phyloP scores from a whole-genome alignment of 768 basidiomycete species.

The Psilocybe tampanensis region DNA sequence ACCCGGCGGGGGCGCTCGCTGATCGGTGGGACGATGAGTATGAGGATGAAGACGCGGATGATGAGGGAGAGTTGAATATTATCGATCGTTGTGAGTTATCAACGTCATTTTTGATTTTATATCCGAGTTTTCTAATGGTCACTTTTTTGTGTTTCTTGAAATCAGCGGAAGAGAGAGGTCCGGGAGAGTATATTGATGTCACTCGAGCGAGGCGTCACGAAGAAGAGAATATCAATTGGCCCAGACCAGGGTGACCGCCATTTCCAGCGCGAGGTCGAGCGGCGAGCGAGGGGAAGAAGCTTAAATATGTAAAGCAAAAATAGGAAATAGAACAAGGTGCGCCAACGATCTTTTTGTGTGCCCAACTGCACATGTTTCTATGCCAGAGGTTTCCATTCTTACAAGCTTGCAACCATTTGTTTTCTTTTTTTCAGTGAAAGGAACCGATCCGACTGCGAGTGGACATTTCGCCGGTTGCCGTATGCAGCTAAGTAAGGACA shows the following conservation, averaged over 20 bases:
- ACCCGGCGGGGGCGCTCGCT: constrained; percentile 49
- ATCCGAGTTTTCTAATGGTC: background rate
- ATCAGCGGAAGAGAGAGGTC: constrained; percentile 69
- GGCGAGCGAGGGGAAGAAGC: background rate
- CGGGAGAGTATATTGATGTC: constrained; percentile 77
- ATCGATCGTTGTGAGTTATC: constrained; percentile 70
- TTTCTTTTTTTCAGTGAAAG: background rate
- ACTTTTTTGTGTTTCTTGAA: background rate
- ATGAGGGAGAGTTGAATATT: constrained; percentile 55
- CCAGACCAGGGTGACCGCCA: constrained; percentile 54
- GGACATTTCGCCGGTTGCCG: background rate
- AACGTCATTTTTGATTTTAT: background rate
- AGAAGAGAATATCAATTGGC: constrained; percentile 69
- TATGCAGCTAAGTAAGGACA: background rate
- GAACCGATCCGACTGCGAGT: background rate
- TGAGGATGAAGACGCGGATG: constrained; percentile 57
- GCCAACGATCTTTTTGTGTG: background rate
- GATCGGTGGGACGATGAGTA: constrained; percentile 71
- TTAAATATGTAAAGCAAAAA: background rate
- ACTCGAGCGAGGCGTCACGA: constrained; percentile 57
- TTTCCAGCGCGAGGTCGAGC: no score
- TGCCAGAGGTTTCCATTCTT: background rate
- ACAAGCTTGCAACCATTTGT: background rate
- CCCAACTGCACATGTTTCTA: no score
- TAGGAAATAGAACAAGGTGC: background rate